Evolutionary conservation across 306 rosid species (phyloP).

Genomic region (Chamaecrista fasciculata): DNA sequence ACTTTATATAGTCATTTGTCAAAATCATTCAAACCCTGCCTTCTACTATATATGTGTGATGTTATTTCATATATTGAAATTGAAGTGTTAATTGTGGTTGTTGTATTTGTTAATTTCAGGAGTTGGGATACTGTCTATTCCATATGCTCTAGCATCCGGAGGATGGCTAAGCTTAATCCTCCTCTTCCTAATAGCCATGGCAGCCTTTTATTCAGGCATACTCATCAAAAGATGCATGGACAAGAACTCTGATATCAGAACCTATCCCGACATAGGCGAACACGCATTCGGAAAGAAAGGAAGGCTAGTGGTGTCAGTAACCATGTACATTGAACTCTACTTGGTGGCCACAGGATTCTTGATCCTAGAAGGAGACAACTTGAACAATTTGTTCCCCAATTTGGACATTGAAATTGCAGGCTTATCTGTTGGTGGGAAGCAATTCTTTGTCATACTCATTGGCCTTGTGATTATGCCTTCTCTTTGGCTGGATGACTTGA

Average conservation of each 20-base stretch:
- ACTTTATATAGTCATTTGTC: too few relatives aligned
- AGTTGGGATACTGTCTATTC: slow-evolving; percentile 77
- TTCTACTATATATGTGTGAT: too few relatives aligned
- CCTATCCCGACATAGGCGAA: slow-evolving; percentile 74
- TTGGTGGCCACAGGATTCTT: slow-evolving; percentile 72
- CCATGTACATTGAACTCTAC: slow-evolving; percentile 70
- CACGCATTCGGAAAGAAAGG: slow-evolving; percentile 75
- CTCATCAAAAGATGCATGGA: slow-evolving; percentile 81
- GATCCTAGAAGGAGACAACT: slow-evolving; percentile 82
- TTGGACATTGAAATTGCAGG: slow-evolving; percentile 41
- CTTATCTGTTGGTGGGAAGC: slow-evolving; percentile 41
- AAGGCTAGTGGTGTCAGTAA: slow-evolving; percentile 44
- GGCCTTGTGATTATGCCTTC: slow-evolving; percentile 65
- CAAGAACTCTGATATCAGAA: slow-evolving; percentile 44
- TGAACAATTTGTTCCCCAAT: slow-evolving; percentile 49
- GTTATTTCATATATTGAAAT: too few relatives aligned
- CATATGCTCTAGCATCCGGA: slow-evolving; percentile 79
- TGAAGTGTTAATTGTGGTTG: too few relatives aligned
- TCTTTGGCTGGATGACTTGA: slow-evolving; percentile 72
- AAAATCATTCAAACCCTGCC: too few relatives aligned
- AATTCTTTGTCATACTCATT: slow-evolving; percentile 50
- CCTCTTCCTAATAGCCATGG: slow-evolving; percentile 45
- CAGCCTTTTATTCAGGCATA: slow-evolving; percentile 59
- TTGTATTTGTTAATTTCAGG: too few relatives aligned
- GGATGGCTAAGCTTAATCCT: slow-evolving; percentile 77